Evolutionary conservation across 768 basidiomycete genomes (phyloP), one percentile per base, ranked within the genome.

Genomic region (Cystofilobasidium capitatum): DNA sequence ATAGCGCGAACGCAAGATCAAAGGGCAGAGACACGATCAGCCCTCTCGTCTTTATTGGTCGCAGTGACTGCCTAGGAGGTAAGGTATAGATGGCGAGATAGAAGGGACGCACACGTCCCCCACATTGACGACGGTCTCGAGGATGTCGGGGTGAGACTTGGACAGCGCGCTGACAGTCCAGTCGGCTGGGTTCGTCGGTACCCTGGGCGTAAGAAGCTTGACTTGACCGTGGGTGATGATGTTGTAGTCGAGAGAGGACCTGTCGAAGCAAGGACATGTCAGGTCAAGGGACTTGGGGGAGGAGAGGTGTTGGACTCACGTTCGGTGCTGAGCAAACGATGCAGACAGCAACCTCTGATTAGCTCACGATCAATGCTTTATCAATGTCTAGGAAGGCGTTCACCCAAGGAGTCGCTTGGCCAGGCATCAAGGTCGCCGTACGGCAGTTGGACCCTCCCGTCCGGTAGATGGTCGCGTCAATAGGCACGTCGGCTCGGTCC

Each of bases 401-500:
- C n/a, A 68, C 66, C 66, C 61, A 62, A 8, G 60, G 16, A 0
- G 66, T 62, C 14, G 58, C 66, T 29, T 68, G 61, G n/a, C 66
- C 66, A 49, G 66, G 66, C 26, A 37, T 49, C 40, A 68, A 55
- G 3, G 66, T 62, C 2, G 66, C 61, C n/a, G 66, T 55, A 13
- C 60, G n/a, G n/a, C 60, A 68, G 44, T 58, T 57, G 35, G 61
- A 35, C 24, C 66, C 66, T 13, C 57, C 57, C 3, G 44, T 24
- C 3, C 51, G 51, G 37, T 57, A 49, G 35, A 68, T 33, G 20
- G 17, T 13, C 2, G 40, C 33, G 26, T 45, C 42, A 51, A 36
- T 29, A 12, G 29, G 26, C n/a, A 33, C 31, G 64, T 13, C 42
- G 37, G 58, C 58, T 10, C 58, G 33, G 37, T 66, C 65, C 29